Percentiles rank a stretch among this genome's conserved stretches.
Evolutionary conservation across 371 early-diverging fungal species (phyloP).

Genomic region (Syncephalastrum racemosum): DNA sequence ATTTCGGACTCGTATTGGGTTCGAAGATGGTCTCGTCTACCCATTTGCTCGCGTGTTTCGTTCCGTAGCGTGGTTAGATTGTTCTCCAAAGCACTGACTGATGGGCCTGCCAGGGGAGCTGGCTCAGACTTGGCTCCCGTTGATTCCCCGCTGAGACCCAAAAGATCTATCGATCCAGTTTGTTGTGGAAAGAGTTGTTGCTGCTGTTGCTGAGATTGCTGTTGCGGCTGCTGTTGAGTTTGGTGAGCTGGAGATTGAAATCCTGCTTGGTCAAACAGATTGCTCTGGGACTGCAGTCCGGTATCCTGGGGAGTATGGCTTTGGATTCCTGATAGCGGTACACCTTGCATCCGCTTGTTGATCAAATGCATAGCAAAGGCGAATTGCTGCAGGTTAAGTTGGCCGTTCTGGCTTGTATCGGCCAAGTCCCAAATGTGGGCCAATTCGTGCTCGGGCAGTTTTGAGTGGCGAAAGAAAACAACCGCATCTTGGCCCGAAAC

Average conservation of each 20-base stretch:
- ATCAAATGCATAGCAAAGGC: constrained; percentile 65
- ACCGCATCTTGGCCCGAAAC: constrained; percentile 60
- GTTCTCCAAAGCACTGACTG: constrained; percentile 11
- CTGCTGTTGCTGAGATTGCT: constrained; percentile 7
- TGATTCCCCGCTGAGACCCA: constrained; percentile 20
- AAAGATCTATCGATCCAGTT: constrained; percentile 17
- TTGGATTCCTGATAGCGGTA: too few species aligned
- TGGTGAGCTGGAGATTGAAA: too few species aligned
- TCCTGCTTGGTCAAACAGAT: too few species aligned
- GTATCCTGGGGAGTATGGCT: too few species aligned
- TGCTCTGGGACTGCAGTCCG: too few species aligned
- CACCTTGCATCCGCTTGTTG: constrained; percentile 49
- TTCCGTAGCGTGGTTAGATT: constrained; percentile 15
- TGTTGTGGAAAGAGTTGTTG: constrained; percentile 4
- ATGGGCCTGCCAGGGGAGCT: constrained; percentile 7
- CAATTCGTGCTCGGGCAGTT: constrained; percentile 62
- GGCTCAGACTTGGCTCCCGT: constrained; percentile 4
- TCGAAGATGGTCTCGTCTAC: constrained; percentile 20
- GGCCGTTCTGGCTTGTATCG: constrained; percentile 45
- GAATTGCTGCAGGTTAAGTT: constrained; percentile 50
- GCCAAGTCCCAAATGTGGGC: constrained; percentile 77
- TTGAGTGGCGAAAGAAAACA: constrained; percentile 75
- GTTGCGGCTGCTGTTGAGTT: background rate
- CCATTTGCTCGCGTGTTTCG: constrained; percentile 23
- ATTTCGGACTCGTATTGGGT: constrained; percentile 24